Base-by-base conservation (phyloP, 345 rosid genomes). In the Crucihimalaya himalaica region DNA sequence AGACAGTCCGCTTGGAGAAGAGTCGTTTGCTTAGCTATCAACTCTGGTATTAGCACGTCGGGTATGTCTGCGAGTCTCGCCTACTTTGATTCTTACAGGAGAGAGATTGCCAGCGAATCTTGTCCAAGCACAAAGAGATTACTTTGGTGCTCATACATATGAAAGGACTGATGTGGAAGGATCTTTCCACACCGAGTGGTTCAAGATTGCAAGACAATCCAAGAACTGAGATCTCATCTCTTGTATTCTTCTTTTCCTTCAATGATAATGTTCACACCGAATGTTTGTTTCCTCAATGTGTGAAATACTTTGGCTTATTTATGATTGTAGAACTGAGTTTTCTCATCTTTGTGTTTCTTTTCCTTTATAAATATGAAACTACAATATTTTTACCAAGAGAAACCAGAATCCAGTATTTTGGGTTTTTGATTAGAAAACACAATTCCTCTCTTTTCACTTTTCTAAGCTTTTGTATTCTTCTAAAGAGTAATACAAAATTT, bases 41-140 rank as follows among this genome's bases (percentile, higher is more conserved):
- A 87, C 85, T 86, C 97, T 0, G 97, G 99, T 13, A 86, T 91
- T 19, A 89, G 97, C 80, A 88, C 89, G 4, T 97, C 99, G 0
- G 97, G 99, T 27, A 94, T 94, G 99, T 91, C 97, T 3, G 61
- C 99, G 12, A 94, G 97, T 81, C 95, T 94, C 29, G 97, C 99
- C 0, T 94, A 94, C 77, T 91, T 89, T 8, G 97, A 95, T 82
- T 81, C 93, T 12, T 95, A 91, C 81, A 62, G 97, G 74, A 88
- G 99, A 77, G 18, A 83, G 94, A 50, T 63, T 91, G 82, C 97
- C 99, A 0, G 97, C 99, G 29, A 95, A 95, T 82, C 82, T 95
- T 70, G 97, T 95, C 39, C 99, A 95, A 82, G 99, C 99, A 40
- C 99, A 95, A 64, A 73, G 97, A 55, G 99, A 95, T 53, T 95